These are phyloP conservation scores for Ilyonectria sp. DNA, from an alignment of 2,329 filamentous ascomycete species.

Conservation along the genomic window DNA sequence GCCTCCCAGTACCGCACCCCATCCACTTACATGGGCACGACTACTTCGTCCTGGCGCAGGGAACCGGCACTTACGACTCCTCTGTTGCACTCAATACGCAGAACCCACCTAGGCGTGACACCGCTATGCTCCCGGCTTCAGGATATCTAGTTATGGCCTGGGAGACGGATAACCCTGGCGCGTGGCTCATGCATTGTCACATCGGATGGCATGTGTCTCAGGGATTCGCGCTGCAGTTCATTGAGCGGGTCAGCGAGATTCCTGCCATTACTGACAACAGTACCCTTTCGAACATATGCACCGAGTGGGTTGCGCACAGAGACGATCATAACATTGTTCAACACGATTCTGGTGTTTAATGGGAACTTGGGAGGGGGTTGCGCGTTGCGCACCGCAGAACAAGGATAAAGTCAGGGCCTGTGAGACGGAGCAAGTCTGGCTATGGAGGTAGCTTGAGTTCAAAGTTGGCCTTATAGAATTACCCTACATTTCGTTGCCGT, in stretches of 20 bases:
- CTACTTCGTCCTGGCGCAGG: slow-evolving; percentile 49
- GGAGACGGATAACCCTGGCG: slow-evolving; percentile 64
- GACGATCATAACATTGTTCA: not conserved
- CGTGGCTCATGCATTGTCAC: slow-evolving; percentile 68
- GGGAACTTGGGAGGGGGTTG: not conserved
- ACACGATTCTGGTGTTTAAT: not conserved
- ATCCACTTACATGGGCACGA: slow-evolving; percentile 58
- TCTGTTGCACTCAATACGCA: slow-evolving; percentile 36
- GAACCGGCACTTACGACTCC: slow-evolving; percentile 42
- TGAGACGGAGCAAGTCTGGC: too few relatives aligned
- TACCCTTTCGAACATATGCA: not conserved
- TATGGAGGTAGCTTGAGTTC: too few relatives aligned
- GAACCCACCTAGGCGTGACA: slow-evolving; percentile 69
- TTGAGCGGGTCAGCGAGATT: slow-evolving; percentile 44
- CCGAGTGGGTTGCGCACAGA: not conserved
- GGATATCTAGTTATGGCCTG: slow-evolving; percentile 67
- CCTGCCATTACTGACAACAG: not conserved
- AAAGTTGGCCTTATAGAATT: too few relatives aligned
- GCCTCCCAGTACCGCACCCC: slow-evolving; percentile 49
- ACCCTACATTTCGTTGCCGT: too few relatives aligned
- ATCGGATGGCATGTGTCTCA: slow-evolving; percentile 52
- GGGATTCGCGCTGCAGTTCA: slow-evolving; percentile 43
- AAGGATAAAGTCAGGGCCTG: too few relatives aligned
- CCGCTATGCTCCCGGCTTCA: slow-evolving; percentile 61
- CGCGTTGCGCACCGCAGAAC: not conserved